Evolutionary conservation across 2,329 filamentous ascomycete species (phyloP).

Genomic region (Beauveria caledonica): DNA sequence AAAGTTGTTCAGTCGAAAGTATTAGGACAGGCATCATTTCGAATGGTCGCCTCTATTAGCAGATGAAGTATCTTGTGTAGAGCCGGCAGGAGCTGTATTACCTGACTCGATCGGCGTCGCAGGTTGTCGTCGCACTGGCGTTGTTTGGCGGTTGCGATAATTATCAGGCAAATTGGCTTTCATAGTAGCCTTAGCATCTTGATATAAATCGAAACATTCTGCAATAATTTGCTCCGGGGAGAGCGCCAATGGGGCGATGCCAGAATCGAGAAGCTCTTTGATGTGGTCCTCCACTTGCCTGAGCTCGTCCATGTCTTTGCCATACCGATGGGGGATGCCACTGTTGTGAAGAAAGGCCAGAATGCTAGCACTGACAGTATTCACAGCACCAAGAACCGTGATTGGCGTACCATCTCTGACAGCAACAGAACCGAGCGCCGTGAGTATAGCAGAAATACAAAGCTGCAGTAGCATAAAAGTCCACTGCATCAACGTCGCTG

Average conservation of each 20-base stretch:
- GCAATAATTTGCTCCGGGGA: constrained; percentile 38
- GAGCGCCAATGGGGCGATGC: constrained; percentile 34
- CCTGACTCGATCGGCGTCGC: background rate
- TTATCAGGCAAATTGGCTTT: constrained; percentile 37
- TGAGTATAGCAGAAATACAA: constrained; percentile 39
- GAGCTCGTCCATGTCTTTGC: constrained; percentile 41
- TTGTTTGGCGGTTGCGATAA: constrained; percentile 21
- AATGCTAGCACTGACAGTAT: constrained; percentile 42
- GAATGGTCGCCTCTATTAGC: background rate
- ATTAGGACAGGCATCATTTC: background rate
- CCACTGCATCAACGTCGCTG: constrained; percentile 36
- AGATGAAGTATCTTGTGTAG: background rate
- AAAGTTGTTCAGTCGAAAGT: background rate
- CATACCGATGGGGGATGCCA: constrained; percentile 43
- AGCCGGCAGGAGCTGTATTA: background rate
- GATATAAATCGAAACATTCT: constrained; percentile 38
- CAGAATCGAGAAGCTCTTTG: constrained; percentile 40
- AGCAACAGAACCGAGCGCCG: constrained; percentile 39
- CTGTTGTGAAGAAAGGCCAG: constrained; percentile 46
- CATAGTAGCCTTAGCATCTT: constrained; percentile 38
- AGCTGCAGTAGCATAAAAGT: constrained; percentile 40
- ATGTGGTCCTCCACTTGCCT: constrained; percentile 41
- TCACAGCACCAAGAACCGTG: constrained; percentile 41
- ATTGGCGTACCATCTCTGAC: constrained; percentile 31
- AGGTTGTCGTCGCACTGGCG: constrained; percentile 10